Evolutionary conservation across 805 yeast genomes (phyloP).

Genomic region (Starmerella cellae): DNA sequence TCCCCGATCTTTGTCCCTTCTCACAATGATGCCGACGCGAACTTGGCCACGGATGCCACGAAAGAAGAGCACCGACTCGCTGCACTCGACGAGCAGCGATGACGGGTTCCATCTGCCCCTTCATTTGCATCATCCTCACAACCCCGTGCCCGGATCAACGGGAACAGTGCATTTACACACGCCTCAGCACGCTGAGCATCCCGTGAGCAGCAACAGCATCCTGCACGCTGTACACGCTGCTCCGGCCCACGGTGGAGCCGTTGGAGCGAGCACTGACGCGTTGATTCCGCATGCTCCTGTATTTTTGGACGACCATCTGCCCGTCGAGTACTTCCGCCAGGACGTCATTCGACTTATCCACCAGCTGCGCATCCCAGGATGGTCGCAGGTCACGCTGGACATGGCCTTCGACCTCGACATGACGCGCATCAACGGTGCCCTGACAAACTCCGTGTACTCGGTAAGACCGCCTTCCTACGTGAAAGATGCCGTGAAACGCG

Average conservation of each 20-base stretch:
- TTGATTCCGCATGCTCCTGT: conserved; percentile 35
- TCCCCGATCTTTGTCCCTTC: too few relatives aligned
- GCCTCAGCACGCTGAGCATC: too few relatives aligned
- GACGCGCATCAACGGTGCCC: conserved; percentile 74
- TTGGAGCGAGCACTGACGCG: conserved; percentile 1
- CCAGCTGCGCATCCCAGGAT: conserved; percentile 55
- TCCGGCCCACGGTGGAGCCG: not conserved
- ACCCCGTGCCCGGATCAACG: too few relatives aligned
- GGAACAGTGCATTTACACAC: too few relatives aligned
- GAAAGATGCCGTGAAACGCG: conserved; percentile 27
- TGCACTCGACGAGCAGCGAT: too few relatives aligned
- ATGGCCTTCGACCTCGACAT: conserved; percentile 37
- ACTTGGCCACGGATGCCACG: too few relatives aligned
- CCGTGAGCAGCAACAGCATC: too few relatives aligned
- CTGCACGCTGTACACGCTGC: not conserved
- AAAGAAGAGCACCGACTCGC: too few relatives aligned
- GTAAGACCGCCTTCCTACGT: conserved; percentile 42
- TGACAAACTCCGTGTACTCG: conserved; percentile 79
- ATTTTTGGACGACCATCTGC: conserved; percentile 60
- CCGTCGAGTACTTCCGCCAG: conserved; percentile 70
- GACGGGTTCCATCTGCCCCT: too few relatives aligned
- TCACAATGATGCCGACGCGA: too few relatives aligned
- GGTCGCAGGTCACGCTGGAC: conserved; percentile 46
- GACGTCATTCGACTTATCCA: conserved; percentile 58
- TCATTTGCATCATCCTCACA: too few relatives aligned